Base-by-base conservation (phyloP, 2,329 filamentous ascomycete species). In the Penicillium brevicompactum region DNA sequence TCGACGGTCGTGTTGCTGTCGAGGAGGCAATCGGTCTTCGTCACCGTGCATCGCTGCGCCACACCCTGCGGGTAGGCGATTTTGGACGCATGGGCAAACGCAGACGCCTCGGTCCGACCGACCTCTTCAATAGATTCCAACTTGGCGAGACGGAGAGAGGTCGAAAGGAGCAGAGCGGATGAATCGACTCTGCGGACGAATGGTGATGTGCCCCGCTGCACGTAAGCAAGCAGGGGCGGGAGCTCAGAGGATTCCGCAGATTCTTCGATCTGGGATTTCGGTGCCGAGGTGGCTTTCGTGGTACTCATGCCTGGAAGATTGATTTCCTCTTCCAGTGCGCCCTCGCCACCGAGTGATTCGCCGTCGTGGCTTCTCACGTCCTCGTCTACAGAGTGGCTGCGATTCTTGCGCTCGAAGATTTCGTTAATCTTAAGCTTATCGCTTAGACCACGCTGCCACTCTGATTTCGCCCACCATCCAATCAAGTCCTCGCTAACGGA, bases 391-490 rank as follows among this genome's bases (percentile, higher is more conserved):
- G 74, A 73, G 1, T 74, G 68, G 8, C 72, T 62, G 49, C 51
- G 51, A 30, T 37, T 42, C 27, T 53, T 53, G 55, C 70, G 78
- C 13, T 82, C 79, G 47, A 94, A 80, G 4, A 93, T 83, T 43
- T 87, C 80, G 47, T 84, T 78, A 49, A 96, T 77, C 1, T 87
- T 84, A 7, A 97, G 81, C 73, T 96, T 97, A 49, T 89, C 85
- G 0, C 84, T 85, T 3, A 97, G 79, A 0, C 91, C 90, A 3
- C 84, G 80, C 73, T 97, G 92, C 94, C 94, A 99, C 51, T 87
- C 87, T 1, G 93, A 87, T 72, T 97, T 97, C 32, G 92, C 91
- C 92, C 92, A 96, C 89, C 91, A 96, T 6, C 92, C 92, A 14
- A 97, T 80, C 5, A 97, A 86, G 67, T 97, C 93, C 72, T 97